Evolutionary conservation across 345 rosid species (phyloP).

Genomic region (Bruguiera sexangula): DNA sequence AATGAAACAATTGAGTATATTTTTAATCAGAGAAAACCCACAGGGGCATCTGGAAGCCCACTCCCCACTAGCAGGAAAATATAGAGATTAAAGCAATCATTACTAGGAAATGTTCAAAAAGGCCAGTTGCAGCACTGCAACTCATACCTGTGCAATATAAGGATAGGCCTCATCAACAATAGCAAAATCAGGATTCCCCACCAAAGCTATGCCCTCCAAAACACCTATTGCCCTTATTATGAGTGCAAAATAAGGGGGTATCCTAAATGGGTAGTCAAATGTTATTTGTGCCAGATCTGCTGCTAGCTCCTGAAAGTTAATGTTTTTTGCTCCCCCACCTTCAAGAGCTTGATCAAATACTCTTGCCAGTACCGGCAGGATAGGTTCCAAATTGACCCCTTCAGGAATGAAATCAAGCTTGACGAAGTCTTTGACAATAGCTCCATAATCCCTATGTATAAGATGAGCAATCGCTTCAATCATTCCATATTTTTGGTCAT

Average conservation of each 20-base stretch:
- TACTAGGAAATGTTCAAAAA: background rate
- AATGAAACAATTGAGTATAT: too few relatives aligned
- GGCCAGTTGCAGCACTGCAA: conserved; percentile 3
- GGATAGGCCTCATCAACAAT: conserved; percentile 97
- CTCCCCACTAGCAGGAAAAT: conserved; percentile 2
- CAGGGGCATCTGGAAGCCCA: too few relatives aligned
- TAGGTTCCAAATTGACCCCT: conserved; percentile 93
- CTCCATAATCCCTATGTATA: conserved; percentile 84
- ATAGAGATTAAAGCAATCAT: background rate
- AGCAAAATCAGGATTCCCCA: conserved; percentile 93
- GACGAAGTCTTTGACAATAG: conserved; percentile 91
- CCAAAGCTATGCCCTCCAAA: conserved; percentile 91
- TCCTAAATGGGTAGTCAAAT: conserved; percentile 95
- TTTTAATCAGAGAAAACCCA: too few relatives aligned
- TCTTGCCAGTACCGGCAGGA: conserved; percentile 87
- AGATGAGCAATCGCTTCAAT: conserved; percentile 97
- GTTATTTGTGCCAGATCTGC: conserved; percentile 95
- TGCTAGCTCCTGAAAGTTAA: conserved; percentile 95
- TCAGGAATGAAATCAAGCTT: conserved; percentile 91
- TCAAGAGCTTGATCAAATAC: conserved; percentile 99
- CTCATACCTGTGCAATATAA: conserved; percentile 84
- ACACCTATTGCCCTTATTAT: conserved; percentile 97
- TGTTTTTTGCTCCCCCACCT: conserved; percentile 93
- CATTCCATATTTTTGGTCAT: conserved; percentile 99
- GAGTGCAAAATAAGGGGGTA: conserved; percentile 96